Evolutionary conservation across 2,329 filamentous ascomycete genomes (phyloP).

Genomic region (Hymenoscyphus scutula): DNA sequence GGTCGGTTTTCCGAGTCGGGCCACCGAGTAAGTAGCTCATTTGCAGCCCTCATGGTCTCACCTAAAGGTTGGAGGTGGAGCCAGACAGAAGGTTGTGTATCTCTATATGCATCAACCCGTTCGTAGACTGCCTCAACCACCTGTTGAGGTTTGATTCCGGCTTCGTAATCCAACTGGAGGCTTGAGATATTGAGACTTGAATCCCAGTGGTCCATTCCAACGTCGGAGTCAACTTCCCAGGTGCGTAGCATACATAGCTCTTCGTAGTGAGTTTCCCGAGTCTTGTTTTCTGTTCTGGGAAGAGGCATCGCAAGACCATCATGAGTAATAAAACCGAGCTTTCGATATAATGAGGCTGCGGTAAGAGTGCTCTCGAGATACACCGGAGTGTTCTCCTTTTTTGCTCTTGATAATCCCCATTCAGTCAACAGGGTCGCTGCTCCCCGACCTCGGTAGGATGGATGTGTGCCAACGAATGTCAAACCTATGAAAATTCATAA

Average conservation of each 20-base stretch:
- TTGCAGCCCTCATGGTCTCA: conserved; percentile 42
- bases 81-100: conserved; percentile 49
- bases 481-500: conserved; percentile 21
- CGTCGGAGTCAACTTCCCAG: conserved; percentile 17
- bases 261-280: conserved; percentile 23
- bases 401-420: conserved; percentile 28
- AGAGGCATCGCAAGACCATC: conserved; percentile 29
- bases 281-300: conserved; percentile 12
- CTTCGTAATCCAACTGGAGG: conserved; percentile 29
- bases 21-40: conserved; percentile 42
- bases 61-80: conserved; percentile 45
- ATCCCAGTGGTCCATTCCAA: conserved; percentile 28
- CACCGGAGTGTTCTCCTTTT: conserved; percentile 24
- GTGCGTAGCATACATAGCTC: conserved; percentile 32
- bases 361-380: conserved; percentile 32
- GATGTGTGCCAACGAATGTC: conserved; percentile 29
- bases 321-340: conserved; percentile 25
- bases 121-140: conserved; percentile 33
- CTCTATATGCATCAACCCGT: conserved; percentile 42
- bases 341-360: conserved; percentile 26
- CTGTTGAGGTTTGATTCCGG: conserved; percentile 29
- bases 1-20: conserved; percentile 42
- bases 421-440: conserved; percentile 28
- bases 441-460: conserved; percentile 25
- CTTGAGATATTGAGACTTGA: conserved; percentile 31